These are phyloP conservation scores for Lasiodiplodia sp. DNA, from an alignment of 2,329 filamentous ascomycete genomes.

Conservation along the genomic window DNA sequence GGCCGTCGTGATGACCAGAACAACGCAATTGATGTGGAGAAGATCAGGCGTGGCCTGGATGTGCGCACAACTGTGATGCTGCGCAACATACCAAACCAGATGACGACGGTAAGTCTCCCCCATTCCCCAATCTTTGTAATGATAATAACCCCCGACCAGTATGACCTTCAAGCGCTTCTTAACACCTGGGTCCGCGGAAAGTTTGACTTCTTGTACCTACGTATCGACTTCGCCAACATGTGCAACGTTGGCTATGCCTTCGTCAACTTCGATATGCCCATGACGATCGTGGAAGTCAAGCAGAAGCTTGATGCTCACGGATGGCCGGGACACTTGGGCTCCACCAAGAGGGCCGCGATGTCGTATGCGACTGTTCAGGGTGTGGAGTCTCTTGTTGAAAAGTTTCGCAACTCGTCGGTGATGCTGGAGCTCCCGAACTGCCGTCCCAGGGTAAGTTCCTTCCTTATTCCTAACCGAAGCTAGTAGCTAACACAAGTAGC, in stretches of 20 bases:
- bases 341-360: constrained; percentile 84
- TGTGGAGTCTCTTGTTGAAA: constrained; percentile 86
- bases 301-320: constrained; percentile 29
- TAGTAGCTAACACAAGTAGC: constrained; percentile 27
- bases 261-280: constrained; percentile 86
- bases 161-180: constrained; percentile 73
- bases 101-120: constrained; percentile 64
- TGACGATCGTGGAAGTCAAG: constrained; percentile 70
- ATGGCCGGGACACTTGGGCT: constrained; percentile 56
- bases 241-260: constrained; percentile 93
- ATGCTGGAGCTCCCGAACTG: constrained; percentile 87
- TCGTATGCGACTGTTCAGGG: constrained; percentile 99
- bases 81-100: constrained; percentile 91
- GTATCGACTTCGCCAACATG: constrained; percentile 67
- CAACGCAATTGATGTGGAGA: constrained; percentile 48
- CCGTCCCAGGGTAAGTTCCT: constrained; percentile 75
- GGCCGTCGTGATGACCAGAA: constrained; percentile 32
- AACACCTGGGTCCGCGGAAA: constrained; percentile 80
- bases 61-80: constrained; percentile 78
- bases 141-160: constrained; percentile 36
- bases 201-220: constrained; percentile 94
- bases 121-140: constrained; percentile 31
- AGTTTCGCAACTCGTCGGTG: constrained; percentile 95
- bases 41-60: constrained; percentile 53
- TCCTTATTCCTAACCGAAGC: not conserved